A percentile compares a stretch with the other conserved stretches of the same genome.
Conservation (phyloP, 129 eudicot species). For the Mikania micrantha region DNA sequence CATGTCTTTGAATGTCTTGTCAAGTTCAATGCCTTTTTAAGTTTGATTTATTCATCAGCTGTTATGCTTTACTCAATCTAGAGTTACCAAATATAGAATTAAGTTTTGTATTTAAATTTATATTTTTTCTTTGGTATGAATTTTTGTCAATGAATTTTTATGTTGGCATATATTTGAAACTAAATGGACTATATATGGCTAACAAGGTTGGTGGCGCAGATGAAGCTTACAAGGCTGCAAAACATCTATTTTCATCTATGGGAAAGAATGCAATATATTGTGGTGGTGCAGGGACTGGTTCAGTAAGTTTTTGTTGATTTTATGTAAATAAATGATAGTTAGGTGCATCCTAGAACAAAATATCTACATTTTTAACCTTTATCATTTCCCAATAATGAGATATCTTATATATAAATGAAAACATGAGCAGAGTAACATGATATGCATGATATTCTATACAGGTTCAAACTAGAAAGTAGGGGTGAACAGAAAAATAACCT, state of each 20-base stretch:
- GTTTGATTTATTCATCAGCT: too few relatives aligned
- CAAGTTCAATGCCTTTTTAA: too few relatives aligned
- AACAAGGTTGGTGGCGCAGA: constrained; percentile 86
- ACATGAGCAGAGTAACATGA: background rate
- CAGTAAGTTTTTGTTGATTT: constrained; percentile 44
- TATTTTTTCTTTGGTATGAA: background rate
- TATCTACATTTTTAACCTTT: background rate
- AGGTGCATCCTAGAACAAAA: background rate
- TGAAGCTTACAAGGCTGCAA: constrained; percentile 70
- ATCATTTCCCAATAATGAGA: background rate
- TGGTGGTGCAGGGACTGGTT: constrained; percentile 91
- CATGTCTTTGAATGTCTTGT: background rate
- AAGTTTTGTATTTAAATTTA: background rate
- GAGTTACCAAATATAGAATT: background rate
- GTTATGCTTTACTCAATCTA: background rate
- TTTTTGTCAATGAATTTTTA: background rate
- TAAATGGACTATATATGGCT: background rate
- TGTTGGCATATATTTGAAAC: constrained; percentile 1
- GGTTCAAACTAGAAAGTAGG: too few relatives aligned
- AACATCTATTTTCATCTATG: constrained; percentile 68
- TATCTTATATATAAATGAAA: too few relatives aligned
- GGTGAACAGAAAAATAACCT: too few relatives aligned
- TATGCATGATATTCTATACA: background rate
- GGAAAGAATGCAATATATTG: constrained; percentile 81
- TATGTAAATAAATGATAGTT: background rate